Percentiles rank a stretch among this genome's conserved stretches.
Evolutionary conservation across 2,329 filamentous ascomycete genomes (phyloP).

Genomic region (Pleurostoma richardsiae): DNA sequence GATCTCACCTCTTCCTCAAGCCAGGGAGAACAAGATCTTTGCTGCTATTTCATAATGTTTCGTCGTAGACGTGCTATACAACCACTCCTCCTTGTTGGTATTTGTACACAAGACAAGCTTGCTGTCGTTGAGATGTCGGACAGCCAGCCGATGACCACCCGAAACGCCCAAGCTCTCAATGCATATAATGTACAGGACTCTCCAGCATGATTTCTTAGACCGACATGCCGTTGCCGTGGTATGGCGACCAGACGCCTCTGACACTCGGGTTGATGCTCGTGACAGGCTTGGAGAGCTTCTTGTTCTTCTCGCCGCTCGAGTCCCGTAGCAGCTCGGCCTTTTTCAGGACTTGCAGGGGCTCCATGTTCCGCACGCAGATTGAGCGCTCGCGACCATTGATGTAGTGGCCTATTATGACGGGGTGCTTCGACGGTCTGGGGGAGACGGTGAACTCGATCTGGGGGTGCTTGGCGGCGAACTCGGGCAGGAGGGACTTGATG

Average conservation of each 20-base stretch:
- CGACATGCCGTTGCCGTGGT: slow-evolving; percentile 54
- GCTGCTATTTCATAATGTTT: too few relatives aligned
- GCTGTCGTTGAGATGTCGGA: too few relatives aligned
- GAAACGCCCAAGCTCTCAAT: too few relatives aligned
- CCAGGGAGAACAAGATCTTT: too few relatives aligned
- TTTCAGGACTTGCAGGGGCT: slow-evolving; percentile 71
- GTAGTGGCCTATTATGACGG: slow-evolving; percentile 83
- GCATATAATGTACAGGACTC: too few relatives aligned
- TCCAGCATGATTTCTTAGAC: slow-evolving; percentile 31
- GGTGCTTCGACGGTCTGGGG: slow-evolving; percentile 84
- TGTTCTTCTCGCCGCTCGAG: slow-evolving; percentile 70
- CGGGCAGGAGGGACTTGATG: slow-evolving; percentile 68
- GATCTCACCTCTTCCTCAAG: too few relatives aligned
- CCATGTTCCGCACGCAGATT: slow-evolving; percentile 83
- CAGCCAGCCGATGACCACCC: too few relatives aligned
- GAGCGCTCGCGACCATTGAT: slow-evolving; percentile 85
- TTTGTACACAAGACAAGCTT: too few relatives aligned
- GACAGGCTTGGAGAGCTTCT: slow-evolving; percentile 57
- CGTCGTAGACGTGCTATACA: too few relatives aligned
- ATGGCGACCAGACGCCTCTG: slow-evolving; percentile 66
- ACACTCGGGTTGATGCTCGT: slow-evolving; percentile 61
- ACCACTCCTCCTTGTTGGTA: too few relatives aligned
- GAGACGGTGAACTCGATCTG: slow-evolving; percentile 89
- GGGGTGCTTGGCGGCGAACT: slow-evolving; percentile 77
- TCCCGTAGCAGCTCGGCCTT: slow-evolving; percentile 73